Base-by-base conservation (phyloP, 2,329 filamentous ascomycete species). In the Trichoderma sp. region DNA sequence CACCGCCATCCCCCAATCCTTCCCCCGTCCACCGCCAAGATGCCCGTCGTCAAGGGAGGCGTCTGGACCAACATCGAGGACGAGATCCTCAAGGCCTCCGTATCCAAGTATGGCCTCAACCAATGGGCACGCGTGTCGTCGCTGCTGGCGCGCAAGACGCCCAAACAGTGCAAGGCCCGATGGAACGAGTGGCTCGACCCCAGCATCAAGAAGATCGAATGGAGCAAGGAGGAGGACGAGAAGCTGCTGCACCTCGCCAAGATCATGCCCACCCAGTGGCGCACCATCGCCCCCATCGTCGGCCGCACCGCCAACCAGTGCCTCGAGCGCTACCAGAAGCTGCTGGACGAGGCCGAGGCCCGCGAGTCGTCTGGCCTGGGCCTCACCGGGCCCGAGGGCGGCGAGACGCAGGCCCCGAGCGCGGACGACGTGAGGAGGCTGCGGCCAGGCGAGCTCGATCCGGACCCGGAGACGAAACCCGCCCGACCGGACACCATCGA, bases 161-260 rank as follows among this genome's bases (percentile, higher is more conserved):
- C 95, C 59, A 99, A 99, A 81, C 95, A 99, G 81, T 99, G 95
- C 87, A 99, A 99, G 81, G 94, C 95, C 67, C 86, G 95, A 81
- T 99, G 95, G 95, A 88, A 90, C 76, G 94, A 99, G 85, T 99
- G 95, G 94, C 86, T 99, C 70, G 95, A 99, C 75, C 95, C 95
- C 21, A 92, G 91, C 75, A 98, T 99, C 81, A 91, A 94, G 74
- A 99, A 99, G 83, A 95, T 96, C 72, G 95, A 99, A 81, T 99
- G 95, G 94, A 97, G 92, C 76, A 91, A 95, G 74, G 95, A 99
- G 78, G 95, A 99, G 77, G 95, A 99, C 77, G 95, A 99, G 82
- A 97, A 96, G 81, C 84, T 99, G 67, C 80, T 99, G 72, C 95
- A 98, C 74, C 84, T 99, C 74, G 95, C 95, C 68, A 99, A 98